phyloP scores from a whole-genome alignment of 2,329 filamentous ascomycete species.

The Bipolaris zeicola region DNA sequence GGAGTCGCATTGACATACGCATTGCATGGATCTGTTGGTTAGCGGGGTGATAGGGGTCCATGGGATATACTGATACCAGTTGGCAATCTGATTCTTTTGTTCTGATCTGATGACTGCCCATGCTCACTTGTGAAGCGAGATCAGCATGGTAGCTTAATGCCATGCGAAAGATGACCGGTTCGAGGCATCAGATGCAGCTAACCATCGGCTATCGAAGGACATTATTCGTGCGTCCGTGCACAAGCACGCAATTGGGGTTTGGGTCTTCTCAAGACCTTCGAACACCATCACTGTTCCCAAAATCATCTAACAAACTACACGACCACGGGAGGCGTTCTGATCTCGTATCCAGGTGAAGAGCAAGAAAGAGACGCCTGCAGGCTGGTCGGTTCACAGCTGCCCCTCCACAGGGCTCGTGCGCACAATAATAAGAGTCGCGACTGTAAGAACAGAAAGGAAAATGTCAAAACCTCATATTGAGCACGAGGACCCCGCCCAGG shows the following conservation, averaged over 20 bases:
- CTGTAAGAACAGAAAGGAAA: conserved; percentile 5
- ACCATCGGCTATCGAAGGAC: conserved; percentile 19
- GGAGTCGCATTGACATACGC: conserved; percentile 1
- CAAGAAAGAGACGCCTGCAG: neutral
- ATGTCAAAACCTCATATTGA: conserved; percentile 48
- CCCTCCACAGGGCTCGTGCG: conserved; percentile 18
- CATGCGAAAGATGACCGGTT: conserved; percentile 16
- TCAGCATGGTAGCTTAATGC: neutral
- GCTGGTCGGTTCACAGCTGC: conserved; percentile 7
- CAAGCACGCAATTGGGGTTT: conserved; percentile 30
- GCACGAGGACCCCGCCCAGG: conserved; percentile 44
- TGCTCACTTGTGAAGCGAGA: neutral
- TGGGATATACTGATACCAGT: conserved; percentile 10
- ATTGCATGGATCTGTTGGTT: conserved; percentile 4
- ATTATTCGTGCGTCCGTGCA: conserved; percentile 24
- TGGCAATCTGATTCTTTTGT: conserved; percentile 8
- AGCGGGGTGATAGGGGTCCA: neutral
- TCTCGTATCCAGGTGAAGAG: neutral
- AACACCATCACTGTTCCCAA: conserved; percentile 1
- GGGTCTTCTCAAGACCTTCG: neutral
- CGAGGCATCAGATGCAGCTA: conserved; percentile 22
- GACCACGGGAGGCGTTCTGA: neutral
- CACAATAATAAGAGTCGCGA: conserved; percentile 13
- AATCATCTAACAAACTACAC: neutral
- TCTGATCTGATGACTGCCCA: neutral